Evolutionary conservation across 139 green algal genomes (phyloP), one percentile per base, ranked within the genome.

Genomic region (Tetradesmus lagerheimii): DNA sequence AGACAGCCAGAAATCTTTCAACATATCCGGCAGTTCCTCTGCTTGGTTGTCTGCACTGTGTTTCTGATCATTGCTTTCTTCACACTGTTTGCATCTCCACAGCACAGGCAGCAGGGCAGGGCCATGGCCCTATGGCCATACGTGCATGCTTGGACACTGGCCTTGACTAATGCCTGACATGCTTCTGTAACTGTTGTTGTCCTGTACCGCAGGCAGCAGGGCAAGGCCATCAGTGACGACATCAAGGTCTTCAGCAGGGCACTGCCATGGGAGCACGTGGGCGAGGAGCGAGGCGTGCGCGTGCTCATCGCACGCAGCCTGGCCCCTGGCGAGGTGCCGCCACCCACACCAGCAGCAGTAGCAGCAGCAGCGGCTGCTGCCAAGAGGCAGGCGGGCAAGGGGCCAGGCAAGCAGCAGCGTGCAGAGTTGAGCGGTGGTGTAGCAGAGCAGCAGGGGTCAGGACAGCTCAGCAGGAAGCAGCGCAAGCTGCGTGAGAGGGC

Each of bases 191-290:
- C 43, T 50, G 43, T 50, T 50, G n/a, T n/a, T n/a, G n/a, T n/a
- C n/a, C n/a, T 50, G 43, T 50, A 8, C 50, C 25, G 50, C 71
- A 80, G 71, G 71, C 71, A 43, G 71, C 31, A 37, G 31, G 34
- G 31, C 71, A 80, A 80, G 71, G 71, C 71, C 50, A 27, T 11
- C 71, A 80, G 31, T 39, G 71, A 80, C 39, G 71, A 80, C 31
- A 80, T 80, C 71, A 80, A 80, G 71, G 71, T 80, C 2, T 80
- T 80, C 71, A 80, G 71, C 71, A 37, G 71, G 11, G 34, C 31
- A 23, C 31, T 80, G 15, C 71, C 71, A 16, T 80, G 71, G 71
- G 71, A 80, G 71, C 14, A 18, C 20, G 31, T 80, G 31, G 71
- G 71, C 16, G 14, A 39, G 31, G 71, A 80, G 71, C 16, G 20